These are phyloP conservation scores for Ophiostoma sp. DNA, from an alignment of 2,329 filamentous ascomycete genomes.

Conservation along the genomic window DNA sequence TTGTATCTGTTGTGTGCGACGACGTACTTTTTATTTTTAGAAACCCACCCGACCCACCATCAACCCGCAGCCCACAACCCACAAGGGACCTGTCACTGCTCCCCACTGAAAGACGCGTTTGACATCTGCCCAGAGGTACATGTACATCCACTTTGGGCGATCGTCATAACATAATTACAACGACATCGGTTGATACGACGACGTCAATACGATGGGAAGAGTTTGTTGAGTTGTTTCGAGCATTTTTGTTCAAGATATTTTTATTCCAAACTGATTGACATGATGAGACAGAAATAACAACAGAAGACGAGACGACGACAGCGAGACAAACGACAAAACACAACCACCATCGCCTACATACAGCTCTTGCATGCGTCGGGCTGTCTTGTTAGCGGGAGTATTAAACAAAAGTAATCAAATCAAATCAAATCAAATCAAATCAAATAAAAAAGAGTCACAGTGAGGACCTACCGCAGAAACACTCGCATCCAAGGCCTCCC, in stretches of 20 bases:
- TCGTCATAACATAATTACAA: neutral
- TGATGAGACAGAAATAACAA: neutral
- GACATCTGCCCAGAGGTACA: too few relatives aligned
- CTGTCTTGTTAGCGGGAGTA: neutral
- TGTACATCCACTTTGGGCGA: neutral
- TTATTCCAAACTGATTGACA: too few relatives aligned
- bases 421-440: too few relatives aligned
- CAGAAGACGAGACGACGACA: neutral
- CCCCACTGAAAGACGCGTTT: neutral
- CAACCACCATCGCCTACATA: neutral
- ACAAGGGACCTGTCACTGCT: too few relatives aligned
- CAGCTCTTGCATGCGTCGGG: constrained; percentile 11
- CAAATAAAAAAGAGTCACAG: too few relatives aligned
- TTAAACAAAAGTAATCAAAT: neutral
- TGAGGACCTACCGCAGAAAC: neutral
- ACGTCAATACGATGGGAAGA: neutral
- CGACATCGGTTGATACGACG: neutral
- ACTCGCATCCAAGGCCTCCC: neutral
- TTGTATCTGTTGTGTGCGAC: neutral
- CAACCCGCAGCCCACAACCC: too few relatives aligned
- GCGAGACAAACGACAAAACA: neutral
- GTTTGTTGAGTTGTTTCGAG: neutral
- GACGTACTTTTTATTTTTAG: neutral
- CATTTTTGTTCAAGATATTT: neutral
- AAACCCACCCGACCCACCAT: neutral